Conservation (phyloP, 2,329 filamentous ascomycete species). For the Diaporthe helianthi region DNA sequence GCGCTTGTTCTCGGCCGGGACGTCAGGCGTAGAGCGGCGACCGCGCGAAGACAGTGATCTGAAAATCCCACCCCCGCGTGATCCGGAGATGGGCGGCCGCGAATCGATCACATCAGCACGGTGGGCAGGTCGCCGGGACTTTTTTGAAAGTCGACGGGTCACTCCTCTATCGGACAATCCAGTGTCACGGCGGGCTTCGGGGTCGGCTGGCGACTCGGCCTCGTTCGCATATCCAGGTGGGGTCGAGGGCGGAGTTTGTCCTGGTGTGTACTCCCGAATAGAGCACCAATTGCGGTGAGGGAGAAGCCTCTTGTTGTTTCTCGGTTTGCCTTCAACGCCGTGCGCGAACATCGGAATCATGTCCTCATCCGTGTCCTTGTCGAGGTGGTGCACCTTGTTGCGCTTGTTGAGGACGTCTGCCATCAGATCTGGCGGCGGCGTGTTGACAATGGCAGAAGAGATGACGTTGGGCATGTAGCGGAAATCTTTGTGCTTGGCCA, state of each 20-base stretch:
- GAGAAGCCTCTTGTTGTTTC: conserved; percentile 90
- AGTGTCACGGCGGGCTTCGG: conserved; percentile 42
- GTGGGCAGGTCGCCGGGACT: conserved; percentile 41
- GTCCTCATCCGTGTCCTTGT: conserved; percentile 84
- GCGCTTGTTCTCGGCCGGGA: conserved; percentile 47
- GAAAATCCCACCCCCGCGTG: conserved; percentile 49
- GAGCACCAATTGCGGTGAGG: conserved; percentile 96
- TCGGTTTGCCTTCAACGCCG: conserved; percentile 85
- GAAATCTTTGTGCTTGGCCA: conserved; percentile 90
- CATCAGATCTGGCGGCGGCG: conserved; percentile 85
- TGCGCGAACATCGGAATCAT: conserved; percentile 94
- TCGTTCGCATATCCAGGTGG: conserved; percentile 62
- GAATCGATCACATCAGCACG: conserved; percentile 52
- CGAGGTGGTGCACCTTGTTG: conserved; percentile 80
- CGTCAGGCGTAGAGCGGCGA: conserved; percentile 39
- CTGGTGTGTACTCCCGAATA: conserved; percentile 83
- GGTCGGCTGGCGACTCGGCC: conserved; percentile 47
- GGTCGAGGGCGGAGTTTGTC: conserved; percentile 72
- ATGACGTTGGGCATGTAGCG: conserved; percentile 97
- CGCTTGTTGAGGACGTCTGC: conserved; percentile 93
- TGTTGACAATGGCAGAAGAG: conserved; percentile 92
- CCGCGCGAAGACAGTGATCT: conserved; percentile 52
- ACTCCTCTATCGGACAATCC: conserved; percentile 44
- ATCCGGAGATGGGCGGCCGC: conserved; percentile 57
- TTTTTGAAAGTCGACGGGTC: conserved; percentile 54